A percentile compares a stretch with the other conserved stretches of the same genome.
phyloP scores from a whole-genome alignment of 371 early-diverging fungal genomes.

The Mucor velutinosus region DNA sequence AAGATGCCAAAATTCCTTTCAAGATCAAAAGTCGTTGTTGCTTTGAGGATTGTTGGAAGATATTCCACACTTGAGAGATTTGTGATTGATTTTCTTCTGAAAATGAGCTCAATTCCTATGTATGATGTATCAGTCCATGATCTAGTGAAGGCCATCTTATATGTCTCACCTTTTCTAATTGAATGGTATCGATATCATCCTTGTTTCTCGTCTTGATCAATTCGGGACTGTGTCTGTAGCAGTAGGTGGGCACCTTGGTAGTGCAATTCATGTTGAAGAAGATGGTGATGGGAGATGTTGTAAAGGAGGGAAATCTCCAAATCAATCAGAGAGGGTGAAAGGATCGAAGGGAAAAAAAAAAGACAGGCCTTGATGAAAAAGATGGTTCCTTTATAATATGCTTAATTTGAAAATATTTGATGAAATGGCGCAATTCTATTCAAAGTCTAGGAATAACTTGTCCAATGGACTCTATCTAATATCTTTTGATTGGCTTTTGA shows the following conservation, averaged over 20 bases:
- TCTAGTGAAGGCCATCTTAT: not conserved
- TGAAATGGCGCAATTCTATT: conserved; percentile 22
- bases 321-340: not conserved
- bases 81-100: conserved; percentile 40
- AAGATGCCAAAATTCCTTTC: conserved; percentile 55
- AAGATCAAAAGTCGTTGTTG: conserved; percentile 57
- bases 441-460: not conserved
- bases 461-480: not conserved
- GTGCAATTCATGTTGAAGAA: conserved; percentile 14
- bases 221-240: conserved; percentile 28
- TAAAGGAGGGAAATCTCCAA: not conserved
- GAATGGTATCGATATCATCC: conserved; percentile 10
- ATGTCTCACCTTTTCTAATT: conserved; percentile 18
- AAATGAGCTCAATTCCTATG: conserved; percentile 23
- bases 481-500: conserved; percentile 14
- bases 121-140: not conserved
- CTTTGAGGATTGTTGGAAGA: conserved; percentile 50
- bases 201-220: conserved; percentile 21
- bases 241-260: conserved; percentile 14
- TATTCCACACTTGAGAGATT: conserved; percentile 55
- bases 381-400: not conserved
- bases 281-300: not conserved
- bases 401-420: conserved; percentile 6
- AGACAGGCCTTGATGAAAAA: not conserved
- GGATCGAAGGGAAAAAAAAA: not conserved